Evolutionary conservation across 148 eudicot species (phyloP).

Genomic region (Cornus suecica): DNA sequence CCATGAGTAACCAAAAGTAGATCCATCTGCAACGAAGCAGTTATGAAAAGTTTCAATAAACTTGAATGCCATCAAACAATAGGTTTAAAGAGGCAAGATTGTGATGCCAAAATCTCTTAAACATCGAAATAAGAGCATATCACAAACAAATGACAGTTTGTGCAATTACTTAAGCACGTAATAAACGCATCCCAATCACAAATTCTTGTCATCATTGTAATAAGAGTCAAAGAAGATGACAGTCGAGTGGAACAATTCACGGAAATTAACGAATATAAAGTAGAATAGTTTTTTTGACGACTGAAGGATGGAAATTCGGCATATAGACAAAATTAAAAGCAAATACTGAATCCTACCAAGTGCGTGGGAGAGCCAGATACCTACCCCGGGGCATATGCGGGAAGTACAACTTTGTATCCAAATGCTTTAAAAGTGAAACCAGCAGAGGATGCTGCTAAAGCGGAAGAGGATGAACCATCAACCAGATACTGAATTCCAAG

Average conservation of each 20-base stretch:
- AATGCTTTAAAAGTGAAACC: slow-evolving; percentile 71
- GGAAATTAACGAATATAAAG: background rate
- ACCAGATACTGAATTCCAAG: slow-evolving; percentile 45
- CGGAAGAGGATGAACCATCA: slow-evolving; percentile 56
- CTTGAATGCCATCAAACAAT: background rate
- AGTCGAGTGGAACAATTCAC: background rate
- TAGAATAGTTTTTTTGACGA: background rate
- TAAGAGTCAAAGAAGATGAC: background rate
- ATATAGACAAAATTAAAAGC: background rate
- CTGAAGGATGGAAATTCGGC: background rate
- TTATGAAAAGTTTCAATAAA: background rate
- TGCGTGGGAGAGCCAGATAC: slow-evolving; percentile 10
- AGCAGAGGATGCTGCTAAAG: slow-evolving; percentile 34
- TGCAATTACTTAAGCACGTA: background rate
- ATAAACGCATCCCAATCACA: background rate
- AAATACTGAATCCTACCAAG: background rate
- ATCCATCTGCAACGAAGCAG: slow-evolving; percentile 57
- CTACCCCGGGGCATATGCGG: slow-evolving; percentile 90
- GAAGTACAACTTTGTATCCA: slow-evolving; percentile 71
- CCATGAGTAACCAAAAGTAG: slow-evolving; percentile 96
- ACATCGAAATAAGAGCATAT: background rate
- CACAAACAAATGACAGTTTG: background rate
- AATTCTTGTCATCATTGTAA: background rate
- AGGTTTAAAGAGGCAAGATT: background rate
- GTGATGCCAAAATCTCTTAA: background rate